These are phyloP conservation scores for Ophiostoma piceae DNA, from an alignment of 2,329 filamentous ascomycete genomes.

Conservation along the genomic window DNA sequence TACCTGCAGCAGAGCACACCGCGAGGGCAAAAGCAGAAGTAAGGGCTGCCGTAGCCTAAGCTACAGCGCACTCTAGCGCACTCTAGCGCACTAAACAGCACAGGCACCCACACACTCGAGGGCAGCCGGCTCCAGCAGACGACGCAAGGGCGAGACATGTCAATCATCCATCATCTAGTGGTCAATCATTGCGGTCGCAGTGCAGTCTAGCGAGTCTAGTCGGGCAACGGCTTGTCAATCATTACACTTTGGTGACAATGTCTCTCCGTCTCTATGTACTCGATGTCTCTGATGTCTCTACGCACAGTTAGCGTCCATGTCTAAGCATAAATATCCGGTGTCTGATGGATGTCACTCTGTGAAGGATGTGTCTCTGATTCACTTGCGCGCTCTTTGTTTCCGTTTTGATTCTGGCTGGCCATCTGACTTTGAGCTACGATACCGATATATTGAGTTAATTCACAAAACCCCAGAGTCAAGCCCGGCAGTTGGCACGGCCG, in stretches of 20 bases:
- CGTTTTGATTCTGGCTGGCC: not conserved
- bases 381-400: conserved; percentile 1
- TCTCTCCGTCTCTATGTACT: not conserved
- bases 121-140: not conserved
- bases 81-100: not conserved
- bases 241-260: not conserved
- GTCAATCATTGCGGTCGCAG: not conserved
- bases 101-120: not conserved
- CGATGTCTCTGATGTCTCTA: not conserved
- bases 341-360: not conserved
- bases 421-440: no score
- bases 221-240: not conserved
- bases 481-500: conserved; percentile 3
- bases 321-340: not conserved
- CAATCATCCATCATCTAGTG: not conserved
- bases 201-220: conserved; percentile 1
- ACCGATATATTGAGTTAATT: no score
- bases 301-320: not conserved
- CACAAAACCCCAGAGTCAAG: not conserved
- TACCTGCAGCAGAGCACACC: not conserved
- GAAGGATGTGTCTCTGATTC: not conserved
- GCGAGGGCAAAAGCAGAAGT: not conserved
- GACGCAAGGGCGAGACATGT: conserved; percentile 4
- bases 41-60: not conserved
- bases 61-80: not conserved